Base-by-base conservation (phyloP, 129 eudicot species). In the Flaveria linearis region DNA sequence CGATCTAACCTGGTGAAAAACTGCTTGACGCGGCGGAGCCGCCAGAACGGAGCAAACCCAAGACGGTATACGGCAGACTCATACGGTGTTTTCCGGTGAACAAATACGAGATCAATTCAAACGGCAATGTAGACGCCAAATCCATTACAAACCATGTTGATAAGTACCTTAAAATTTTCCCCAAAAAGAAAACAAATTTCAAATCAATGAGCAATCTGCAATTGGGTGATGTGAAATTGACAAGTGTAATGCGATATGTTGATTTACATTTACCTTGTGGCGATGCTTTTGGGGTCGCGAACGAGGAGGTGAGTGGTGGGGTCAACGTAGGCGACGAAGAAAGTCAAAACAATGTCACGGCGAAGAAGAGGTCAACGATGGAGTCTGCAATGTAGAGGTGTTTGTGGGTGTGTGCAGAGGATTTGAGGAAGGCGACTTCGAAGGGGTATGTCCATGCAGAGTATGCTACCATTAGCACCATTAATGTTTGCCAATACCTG, bases 121-220 rank as follows among this genome's bases (percentile, higher is more conserved):
- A 89, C 8, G 98, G 98, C 50, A 91, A 36, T 63, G 98, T 94
- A 18, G 98, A 94, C 7, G 96, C 97, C 87, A 94, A 77, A 71
- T 94, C 98, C 96, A 94, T 88, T 62, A 91, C 75, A 76, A 94
- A 91, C 97, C 98, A 91, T 80, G 98, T 87, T 23, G 96, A 88
- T 6, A 94, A 46, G 63, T 94, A 94, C 92, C 98, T 93, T 45
- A 50, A 79, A 25, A 0, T 25, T 20, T 0, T 16, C 7, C 22
- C 39, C n/a, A 4, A 51, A 67, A 39, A 14, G 7, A 28, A n/a
- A 16, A 5, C 9, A 51, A 66, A 11, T 1, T 25, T 15, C 4
- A 33, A 61, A 60, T 74, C 26, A 43, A 74, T 43, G n/a, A 25
- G 2, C 28, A 26, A n/a, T n/a, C n/a, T n/a, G n/a, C n/a, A n/a